Base-by-base conservation (phyloP, 306 rosid genomes). In the Astragalus glycyphyllos region DNA sequence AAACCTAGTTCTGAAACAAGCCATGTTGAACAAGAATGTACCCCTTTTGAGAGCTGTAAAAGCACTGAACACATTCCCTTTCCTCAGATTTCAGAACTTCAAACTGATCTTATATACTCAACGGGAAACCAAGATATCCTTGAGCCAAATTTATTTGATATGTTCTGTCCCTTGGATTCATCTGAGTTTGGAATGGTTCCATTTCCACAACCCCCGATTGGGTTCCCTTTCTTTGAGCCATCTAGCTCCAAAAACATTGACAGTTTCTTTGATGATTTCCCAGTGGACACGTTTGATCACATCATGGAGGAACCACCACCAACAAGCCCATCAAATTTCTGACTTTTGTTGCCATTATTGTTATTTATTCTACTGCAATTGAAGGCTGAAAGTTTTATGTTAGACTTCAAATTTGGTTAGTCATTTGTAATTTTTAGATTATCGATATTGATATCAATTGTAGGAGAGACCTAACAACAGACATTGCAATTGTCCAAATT, bases 181-280 rank as follows among this genome's bases (percentile, higher is more conserved):
- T 70, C 74, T 49, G 88, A 76, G 11, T 83, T 86, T 41, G 82
- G 79, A 73, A 68, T 76, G 16, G 88, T 14, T 46, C 48, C 72
- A 12, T 72, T 20, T 46, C 48, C 72, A 14, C 74, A 65, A 34
- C 68, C 84, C 58, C 69, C n/a, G n/a, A n/a, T n/a, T n/a, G n/a
- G n/a, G n/a, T n/a, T 74, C 5, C 85, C 83, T 42, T 73, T 82
- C 46, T 79, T 78, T 11, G 90, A 84, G 13, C 82, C 84, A 34
- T 55, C 83, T 9, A 42, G 11, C 46, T 69, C 77, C 10, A 62
- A 65, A 14, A 77, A 65, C 68, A 73, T 78, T 0, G 86, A 84
- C 13, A 66, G 73, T 71, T 77, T 87, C 78, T 92, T 92, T 7
- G 90, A 84, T 58, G 98, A 92, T 83, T 87, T 89, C 54, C 98